phyloP scores from a whole-genome alignment of 1,284 basidiomycete genomes.

The Ganoderma sinense region DNA sequence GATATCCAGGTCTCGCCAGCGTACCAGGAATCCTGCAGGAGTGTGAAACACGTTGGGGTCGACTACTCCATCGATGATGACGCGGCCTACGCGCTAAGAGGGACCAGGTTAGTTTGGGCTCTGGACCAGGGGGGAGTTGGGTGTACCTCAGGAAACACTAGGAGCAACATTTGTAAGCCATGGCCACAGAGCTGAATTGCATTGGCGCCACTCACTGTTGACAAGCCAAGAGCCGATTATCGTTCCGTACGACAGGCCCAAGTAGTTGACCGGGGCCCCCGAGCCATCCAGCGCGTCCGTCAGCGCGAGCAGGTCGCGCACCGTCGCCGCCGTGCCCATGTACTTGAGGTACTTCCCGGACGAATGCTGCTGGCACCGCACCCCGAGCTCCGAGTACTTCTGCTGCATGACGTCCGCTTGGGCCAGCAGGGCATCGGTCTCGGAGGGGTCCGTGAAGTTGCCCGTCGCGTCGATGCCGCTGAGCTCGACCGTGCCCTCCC shows the following conservation, averaged over 20 bases:
- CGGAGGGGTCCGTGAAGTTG: slow-evolving; percentile 17
- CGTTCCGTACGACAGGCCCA: slow-evolving; percentile 25
- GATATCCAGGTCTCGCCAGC: neutral
- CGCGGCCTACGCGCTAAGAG: slow-evolving; percentile 25
- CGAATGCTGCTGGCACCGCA: slow-evolving; percentile 8
- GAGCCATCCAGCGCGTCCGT: slow-evolving; percentile 28
- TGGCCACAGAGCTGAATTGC: neutral
- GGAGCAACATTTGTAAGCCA: neutral
- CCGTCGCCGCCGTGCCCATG: slow-evolving; percentile 28
- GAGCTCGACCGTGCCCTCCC: slow-evolving; percentile 20
- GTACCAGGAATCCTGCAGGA: neutral
- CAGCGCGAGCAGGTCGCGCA: slow-evolving; percentile 27
- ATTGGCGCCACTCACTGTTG: slow-evolving; percentile 24
- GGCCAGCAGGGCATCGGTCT: slow-evolving; percentile 11
- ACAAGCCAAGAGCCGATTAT: slow-evolving; percentile 27
- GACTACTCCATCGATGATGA: slow-evolving; percentile 27
- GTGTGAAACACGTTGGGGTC: slow-evolving; percentile 5
- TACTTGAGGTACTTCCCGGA: slow-evolving; percentile 20
- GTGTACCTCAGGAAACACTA: slow-evolving; percentile 27
- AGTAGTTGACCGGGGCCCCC: slow-evolving; percentile 21
- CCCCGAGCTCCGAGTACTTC: slow-evolving; percentile 22
- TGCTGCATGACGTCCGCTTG: slow-evolving; percentile 23
- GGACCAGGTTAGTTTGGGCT: neutral
- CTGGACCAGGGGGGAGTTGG: too few relatives aligned
- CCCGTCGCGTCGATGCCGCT: slow-evolving; percentile 20